Evolutionary conservation across 805 yeast genomes (phyloP), one percentile per base, ranked within the genome.

Genomic region (Ogataea minuta): DNA sequence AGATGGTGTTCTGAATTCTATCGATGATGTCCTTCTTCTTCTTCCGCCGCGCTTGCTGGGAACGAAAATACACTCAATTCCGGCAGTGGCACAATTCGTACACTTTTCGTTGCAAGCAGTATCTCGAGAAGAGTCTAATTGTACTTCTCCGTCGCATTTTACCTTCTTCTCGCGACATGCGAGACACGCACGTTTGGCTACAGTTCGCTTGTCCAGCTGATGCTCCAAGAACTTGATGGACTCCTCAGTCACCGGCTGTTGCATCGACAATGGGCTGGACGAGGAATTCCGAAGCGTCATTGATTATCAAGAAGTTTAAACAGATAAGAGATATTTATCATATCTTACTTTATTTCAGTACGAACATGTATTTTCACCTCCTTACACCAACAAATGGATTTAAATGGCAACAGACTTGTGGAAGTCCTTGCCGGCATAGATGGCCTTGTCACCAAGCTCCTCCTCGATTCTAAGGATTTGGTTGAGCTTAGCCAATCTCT

Each of bases 401-500:
- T 62, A 65, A 39, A 65, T 46, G 34, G 52, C 50, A 31, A 53
- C 57, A 38, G 68, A 69, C 52, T 65, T 66, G 77, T 84, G 93
- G 91, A 91, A 90, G 71, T 85, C 72, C 63, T 75, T 77, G 70
- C 98, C 97, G 53, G 98, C 96, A 77, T 79, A 91, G 69, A 90
- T 64, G 54, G 97, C 97, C 80, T 89, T 88, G 84, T 79, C 90
- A 67, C 97, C 98, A 66, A 91, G 84, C 77, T 86, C 95, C 78
- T 91, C 95, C 81, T 93, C 98, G 64, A 91, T 91, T 77, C 98
- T 87, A 71, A 91, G 81, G 71, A 91, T 82, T 81, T 91, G 96
- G 90, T 91, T 91, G 71, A 84, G 82, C 79, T 91, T 91, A 70
- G 98, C 98, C 72, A 93, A 84, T 84, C 99, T 91, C 80, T 91